Conservation (phyloP, 1,139 yeast species). For the Sugiyamaella castrensis region DNA sequence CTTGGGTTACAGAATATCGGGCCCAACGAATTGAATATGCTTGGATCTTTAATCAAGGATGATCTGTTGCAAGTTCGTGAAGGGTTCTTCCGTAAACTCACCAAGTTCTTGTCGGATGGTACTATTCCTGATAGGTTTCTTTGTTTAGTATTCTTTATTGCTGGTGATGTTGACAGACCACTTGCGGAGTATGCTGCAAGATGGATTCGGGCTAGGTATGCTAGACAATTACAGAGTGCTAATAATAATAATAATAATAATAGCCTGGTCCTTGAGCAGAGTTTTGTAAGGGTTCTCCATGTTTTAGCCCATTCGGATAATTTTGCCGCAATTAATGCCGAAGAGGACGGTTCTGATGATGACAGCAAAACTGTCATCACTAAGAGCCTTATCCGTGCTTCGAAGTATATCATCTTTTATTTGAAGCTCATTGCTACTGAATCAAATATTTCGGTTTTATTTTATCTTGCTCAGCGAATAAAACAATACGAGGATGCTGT, state of each 20-base stretch:
- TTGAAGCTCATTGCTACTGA: slow-evolving; percentile 59
- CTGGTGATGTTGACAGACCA: slow-evolving; percentile 63
- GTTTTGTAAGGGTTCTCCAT: slow-evolving; percentile 66
- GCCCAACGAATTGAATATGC: slow-evolving; percentile 50
- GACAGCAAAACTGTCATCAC: slow-evolving; percentile 5
- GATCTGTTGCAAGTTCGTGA: slow-evolving; percentile 56
- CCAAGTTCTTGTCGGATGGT: slow-evolving; percentile 51
- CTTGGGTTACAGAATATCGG: slow-evolving; percentile 52
- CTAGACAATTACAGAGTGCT: slow-evolving; percentile 39
- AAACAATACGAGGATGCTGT: slow-evolving; percentile 70
- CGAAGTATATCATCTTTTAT: slow-evolving; percentile 55
- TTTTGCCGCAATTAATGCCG: slow-evolving; percentile 39
- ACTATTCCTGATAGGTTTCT: slow-evolving; percentile 62
- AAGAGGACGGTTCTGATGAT: slow-evolving; percentile 27
- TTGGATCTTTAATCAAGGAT: slow-evolving; percentile 67
- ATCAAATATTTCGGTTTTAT: slow-evolving; percentile 69
- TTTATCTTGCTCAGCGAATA: slow-evolving; percentile 72
- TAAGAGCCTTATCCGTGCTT: slow-evolving; percentile 20
- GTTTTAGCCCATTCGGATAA: slow-evolving; percentile 71
- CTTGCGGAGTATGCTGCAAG: slow-evolving; percentile 53
- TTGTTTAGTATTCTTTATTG: slow-evolving; percentile 67
- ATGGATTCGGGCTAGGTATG: slow-evolving; percentile 70
- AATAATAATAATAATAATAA: slow-evolving; percentile 15
- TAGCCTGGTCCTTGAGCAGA: slow-evolving; percentile 53
- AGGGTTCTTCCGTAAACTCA: slow-evolving; percentile 51